Base-by-base conservation (phyloP, 805 yeast genomes). In the Ogataea philodendri region DNA sequence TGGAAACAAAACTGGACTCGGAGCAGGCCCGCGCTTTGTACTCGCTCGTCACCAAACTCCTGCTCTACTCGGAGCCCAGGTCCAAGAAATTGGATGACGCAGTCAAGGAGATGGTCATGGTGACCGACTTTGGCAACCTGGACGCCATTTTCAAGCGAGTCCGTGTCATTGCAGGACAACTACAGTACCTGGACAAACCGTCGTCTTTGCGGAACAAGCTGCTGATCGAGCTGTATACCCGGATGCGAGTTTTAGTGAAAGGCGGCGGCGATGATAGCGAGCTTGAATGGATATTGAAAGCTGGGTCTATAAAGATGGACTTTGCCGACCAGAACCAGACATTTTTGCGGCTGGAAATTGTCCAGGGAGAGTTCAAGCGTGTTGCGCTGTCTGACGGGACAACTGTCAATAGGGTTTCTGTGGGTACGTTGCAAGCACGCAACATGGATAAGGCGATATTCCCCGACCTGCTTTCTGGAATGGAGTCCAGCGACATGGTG, bases 231-330 rank as follows among this genome's bases (percentile, higher is more conserved):
- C 49, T 76, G 4, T 67, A 65, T 39, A 55, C 70, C 27, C 44
- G 74, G 37, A 65, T 72, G 65, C 65, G 67, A 33, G 70, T 72
- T 3, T 37, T 57, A 5, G 22, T 46, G 3, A 35, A 44, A 4
- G 48, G 52, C 3, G 24, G 43, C 9, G 32, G 46, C 17, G 55
- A 52, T 9, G 25, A 28, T 16, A 63, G 64, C 26, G 55, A 53
- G 15, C 22, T 79, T 35, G 82, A 84, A 47, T 76, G 83, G 78
- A 60, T 70, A n/a, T 58, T 82, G 11, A 62, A 72, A 24, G 77
- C 89, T 0, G 88, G 81, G 46, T 81, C 82, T 41, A 67, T 87
- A 26, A 75, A 79, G 26, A 65, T 87, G 58, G 90, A 84, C 51
- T 64, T 89, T 54, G 62, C 87, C 39, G 77, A 74, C 30, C 76